phyloP scores from a whole-genome alignment of 345 rosid species.

The Hibiscus trionum region DNA sequence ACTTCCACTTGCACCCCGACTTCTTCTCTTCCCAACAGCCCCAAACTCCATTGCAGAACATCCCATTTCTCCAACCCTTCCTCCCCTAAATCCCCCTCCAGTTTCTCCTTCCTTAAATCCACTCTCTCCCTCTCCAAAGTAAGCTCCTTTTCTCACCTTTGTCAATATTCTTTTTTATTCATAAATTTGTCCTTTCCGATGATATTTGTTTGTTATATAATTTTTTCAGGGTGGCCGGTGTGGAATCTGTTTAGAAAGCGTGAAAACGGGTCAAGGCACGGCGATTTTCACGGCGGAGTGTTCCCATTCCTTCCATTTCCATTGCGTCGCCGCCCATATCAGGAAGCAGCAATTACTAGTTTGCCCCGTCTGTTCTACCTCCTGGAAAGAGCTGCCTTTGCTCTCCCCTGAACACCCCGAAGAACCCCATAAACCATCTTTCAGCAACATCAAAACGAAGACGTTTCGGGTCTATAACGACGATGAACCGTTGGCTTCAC shows the following conservation, averaged over 20 bases:
- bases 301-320: constrained; percentile 70
- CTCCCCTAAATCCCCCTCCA: constrained; percentile 72
- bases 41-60: constrained; percentile 51
- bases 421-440: constrained; percentile 15
- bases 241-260: constrained; percentile 64
- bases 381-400: constrained; percentile 57
- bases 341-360: constrained; percentile 32
- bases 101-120: constrained; percentile 62
- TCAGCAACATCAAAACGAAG: constrained; percentile 23
- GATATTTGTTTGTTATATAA: background rate
- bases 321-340: constrained; percentile 49
- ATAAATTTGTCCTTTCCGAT: background rate
- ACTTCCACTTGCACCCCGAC: constrained; percentile 28
- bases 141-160: constrained; percentile 3
- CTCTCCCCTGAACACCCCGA: constrained; percentile 17
- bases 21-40: constrained; percentile 49
- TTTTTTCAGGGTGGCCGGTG: constrained; percentile 42
- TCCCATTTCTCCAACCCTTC: constrained; percentile 49
- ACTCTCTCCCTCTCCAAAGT: constrained; percentile 62
- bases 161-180: background rate
- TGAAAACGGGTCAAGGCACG: constrained; percentile 65
- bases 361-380: constrained; percentile 67
- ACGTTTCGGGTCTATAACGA: constrained; percentile 59
- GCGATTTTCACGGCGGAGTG: constrained; percentile 90
- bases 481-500: constrained; percentile 62